These are phyloP conservation scores for Ascosphaera pollenicola DNA, from an alignment of 2,329 filamentous ascomycete genomes.

Conservation along the genomic window DNA sequence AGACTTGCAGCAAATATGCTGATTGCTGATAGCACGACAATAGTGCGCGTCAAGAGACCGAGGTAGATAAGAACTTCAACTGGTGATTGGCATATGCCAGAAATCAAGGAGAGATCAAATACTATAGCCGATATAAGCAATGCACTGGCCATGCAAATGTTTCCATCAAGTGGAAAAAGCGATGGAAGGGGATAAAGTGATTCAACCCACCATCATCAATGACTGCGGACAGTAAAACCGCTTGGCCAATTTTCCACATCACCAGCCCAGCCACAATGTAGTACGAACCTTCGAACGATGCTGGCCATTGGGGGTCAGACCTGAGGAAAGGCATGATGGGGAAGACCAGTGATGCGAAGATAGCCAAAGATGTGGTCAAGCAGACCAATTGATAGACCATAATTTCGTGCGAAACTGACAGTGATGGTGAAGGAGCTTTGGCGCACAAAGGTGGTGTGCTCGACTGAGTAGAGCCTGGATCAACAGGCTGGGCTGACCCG, in stretches of 20 bases:
- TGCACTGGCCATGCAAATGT: too few species aligned
- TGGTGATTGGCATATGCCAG: not conserved
- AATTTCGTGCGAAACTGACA: too few species aligned
- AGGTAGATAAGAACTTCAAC: not conserved
- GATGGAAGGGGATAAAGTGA: not conserved
- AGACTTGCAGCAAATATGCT: not conserved
- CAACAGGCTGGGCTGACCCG: too few species aligned
- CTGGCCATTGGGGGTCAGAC: not conserved
- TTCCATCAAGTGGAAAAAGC: not conserved
- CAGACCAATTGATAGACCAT: too few species aligned
- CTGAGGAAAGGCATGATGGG: not conserved
- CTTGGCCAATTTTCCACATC: not conserved
- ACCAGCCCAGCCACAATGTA: not conserved
- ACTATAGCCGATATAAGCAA: too few species aligned
- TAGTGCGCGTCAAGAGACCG: not conserved
- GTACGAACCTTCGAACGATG: not conserved
- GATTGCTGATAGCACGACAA: not conserved
- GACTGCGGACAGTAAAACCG: not conserved
- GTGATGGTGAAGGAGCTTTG: too few species aligned
- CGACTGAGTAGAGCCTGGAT: too few species aligned
- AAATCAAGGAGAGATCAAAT: not conserved
- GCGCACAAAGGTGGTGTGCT: too few species aligned
- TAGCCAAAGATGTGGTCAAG: not conserved
- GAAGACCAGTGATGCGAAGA: not conserved
- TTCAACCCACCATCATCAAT: not conserved